Evolutionary conservation across 352 stramenopile species (phyloP).

Genomic region (Phytophthora tentaculata): DNA sequence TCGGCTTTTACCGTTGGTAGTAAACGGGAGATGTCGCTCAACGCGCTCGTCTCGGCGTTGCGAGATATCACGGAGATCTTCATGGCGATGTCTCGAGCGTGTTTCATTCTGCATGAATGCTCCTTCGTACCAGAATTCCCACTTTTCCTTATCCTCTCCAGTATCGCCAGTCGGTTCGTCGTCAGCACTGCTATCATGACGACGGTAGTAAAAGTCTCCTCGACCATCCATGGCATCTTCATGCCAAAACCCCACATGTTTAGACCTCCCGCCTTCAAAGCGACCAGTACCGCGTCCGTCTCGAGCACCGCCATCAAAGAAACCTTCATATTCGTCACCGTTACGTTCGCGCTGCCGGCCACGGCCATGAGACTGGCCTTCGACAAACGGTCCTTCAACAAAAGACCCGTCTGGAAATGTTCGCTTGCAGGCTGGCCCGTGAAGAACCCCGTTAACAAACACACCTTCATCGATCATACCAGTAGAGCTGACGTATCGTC

Average conservation of each 20-base stretch:
- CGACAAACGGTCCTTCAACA: slow-evolving; percentile 53
- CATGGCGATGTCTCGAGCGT: slow-evolving; percentile 59
- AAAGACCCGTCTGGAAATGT: slow-evolving; percentile 54
- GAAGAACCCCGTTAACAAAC: slow-evolving; percentile 63
- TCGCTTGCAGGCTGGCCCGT: slow-evolving; percentile 54
- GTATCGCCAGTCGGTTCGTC: slow-evolving; percentile 3
- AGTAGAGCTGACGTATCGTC: slow-evolving; percentile 65
- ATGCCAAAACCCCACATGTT: slow-evolving; percentile 71
- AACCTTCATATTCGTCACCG: slow-evolving; percentile 66
- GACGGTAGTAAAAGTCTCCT: slow-evolving; percentile 62
- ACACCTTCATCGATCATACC: slow-evolving; percentile 68
- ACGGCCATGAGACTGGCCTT: slow-evolving; percentile 55
- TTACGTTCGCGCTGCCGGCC: slow-evolving; percentile 44
- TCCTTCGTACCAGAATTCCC: slow-evolving; percentile 81
- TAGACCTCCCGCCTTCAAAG: slow-evolving; percentile 45
- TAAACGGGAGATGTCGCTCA: slow-evolving; percentile 50
- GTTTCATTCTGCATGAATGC: slow-evolving; percentile 69
- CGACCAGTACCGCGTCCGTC: slow-evolving; percentile 48
- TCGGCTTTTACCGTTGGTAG: slow-evolving; percentile 70
- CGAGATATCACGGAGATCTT: slow-evolving; percentile 45
- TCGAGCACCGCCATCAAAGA: slow-evolving; percentile 60
- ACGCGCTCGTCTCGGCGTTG: slow-evolving; percentile 23
- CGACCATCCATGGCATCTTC: slow-evolving; percentile 68
- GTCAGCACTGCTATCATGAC: slow-evolving; percentile 1
- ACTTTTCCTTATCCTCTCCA: slow-evolving; percentile 26